Conservation (phyloP, 2,329 filamentous ascomycete species). For the Fusarium devonianum region DNA sequence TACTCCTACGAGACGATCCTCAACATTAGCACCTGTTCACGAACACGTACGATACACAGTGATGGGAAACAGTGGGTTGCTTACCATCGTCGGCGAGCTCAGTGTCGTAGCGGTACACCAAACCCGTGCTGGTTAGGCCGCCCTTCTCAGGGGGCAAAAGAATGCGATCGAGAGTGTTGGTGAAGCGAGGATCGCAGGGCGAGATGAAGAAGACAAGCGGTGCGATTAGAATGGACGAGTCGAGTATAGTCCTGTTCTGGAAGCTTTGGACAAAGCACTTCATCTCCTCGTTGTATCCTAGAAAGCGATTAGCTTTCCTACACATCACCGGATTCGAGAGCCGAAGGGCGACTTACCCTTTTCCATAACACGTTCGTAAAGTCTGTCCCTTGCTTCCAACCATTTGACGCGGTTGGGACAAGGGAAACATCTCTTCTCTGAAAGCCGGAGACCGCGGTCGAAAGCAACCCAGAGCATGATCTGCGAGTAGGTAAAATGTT, state of each 20-base stretch:
- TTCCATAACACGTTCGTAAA: conserved; percentile 82
- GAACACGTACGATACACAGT: too few relatives aligned
- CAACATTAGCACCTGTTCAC: conserved; percentile 9
- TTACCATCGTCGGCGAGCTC: conserved; percentile 72
- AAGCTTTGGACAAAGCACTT: conserved; percentile 79
- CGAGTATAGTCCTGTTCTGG: conserved; percentile 72
- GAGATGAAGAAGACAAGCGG: conserved; percentile 82
- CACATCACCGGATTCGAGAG: too few relatives aligned
- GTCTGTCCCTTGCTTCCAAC: conserved; percentile 69
- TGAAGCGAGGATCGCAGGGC: conserved; percentile 78
- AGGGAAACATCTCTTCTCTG: conserved; percentile 78
- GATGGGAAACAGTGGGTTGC: too few relatives aligned
- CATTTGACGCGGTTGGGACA: conserved; percentile 74
- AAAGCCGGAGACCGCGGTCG: conserved; percentile 75
- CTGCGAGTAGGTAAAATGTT: conserved; percentile 83
- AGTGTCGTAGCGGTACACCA: conserved; percentile 79
- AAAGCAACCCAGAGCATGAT: conserved; percentile 85
- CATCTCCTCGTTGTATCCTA: conserved; percentile 74
- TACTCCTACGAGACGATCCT: conserved; percentile 59
- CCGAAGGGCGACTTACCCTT: conserved; percentile 53
- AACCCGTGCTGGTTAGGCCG: conserved; percentile 75
- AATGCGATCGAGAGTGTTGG: conserved; percentile 75
- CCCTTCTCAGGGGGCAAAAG: conserved; percentile 76
- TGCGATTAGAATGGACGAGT: conserved; percentile 78
- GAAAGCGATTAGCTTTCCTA: conserved; percentile 14